Conservation (phyloP, 306 rosid genomes). For the Begonia loranthoides region DNA sequence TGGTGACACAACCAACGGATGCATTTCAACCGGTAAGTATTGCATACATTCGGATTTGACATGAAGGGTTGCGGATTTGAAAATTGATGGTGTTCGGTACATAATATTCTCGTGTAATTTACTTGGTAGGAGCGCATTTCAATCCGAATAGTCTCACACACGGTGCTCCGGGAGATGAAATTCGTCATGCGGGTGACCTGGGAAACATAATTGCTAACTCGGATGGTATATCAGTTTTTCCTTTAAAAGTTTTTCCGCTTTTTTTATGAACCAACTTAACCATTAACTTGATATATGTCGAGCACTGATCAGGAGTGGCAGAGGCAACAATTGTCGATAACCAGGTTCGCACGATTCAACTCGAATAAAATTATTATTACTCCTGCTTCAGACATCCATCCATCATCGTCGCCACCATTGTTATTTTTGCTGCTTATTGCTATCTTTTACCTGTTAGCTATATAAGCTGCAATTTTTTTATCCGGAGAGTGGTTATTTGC, state of each 20-base stretch:
- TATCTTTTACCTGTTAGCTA: too few relatives aligned
- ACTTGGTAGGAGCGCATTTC: conserved; percentile 64
- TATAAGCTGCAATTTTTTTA: too few relatives aligned
- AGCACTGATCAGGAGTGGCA: conserved; percentile 41
- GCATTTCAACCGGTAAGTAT: conserved; percentile 68
- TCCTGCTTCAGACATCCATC: neutral
- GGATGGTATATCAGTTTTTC: conserved; percentile 28
- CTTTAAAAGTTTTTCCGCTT: neutral
- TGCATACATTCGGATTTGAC: neutral
- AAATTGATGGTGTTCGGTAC: neutral
- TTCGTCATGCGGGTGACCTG: conserved; percentile 99
- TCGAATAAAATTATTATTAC: conserved; percentile 3
- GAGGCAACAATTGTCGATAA: conserved; percentile 60
- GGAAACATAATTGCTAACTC: conserved; percentile 90
- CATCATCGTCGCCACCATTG: neutral
- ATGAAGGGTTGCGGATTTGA: neutral
- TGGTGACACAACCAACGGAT: conserved; percentile 97
- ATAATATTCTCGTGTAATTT: neutral
- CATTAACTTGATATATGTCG: conserved; percentile 4
- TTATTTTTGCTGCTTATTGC: too few relatives aligned
- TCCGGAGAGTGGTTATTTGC: neutral
- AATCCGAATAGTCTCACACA: conserved; percentile 60
- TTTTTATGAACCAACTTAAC: conserved; percentile 1
- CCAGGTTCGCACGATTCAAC: conserved; percentile 30
- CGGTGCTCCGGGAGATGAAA: conserved; percentile 85